Percentiles rank a stretch among this genome's conserved stretches.
Conservation (phyloP, 306 rosid species). For the Dryas octopetala region DNA sequence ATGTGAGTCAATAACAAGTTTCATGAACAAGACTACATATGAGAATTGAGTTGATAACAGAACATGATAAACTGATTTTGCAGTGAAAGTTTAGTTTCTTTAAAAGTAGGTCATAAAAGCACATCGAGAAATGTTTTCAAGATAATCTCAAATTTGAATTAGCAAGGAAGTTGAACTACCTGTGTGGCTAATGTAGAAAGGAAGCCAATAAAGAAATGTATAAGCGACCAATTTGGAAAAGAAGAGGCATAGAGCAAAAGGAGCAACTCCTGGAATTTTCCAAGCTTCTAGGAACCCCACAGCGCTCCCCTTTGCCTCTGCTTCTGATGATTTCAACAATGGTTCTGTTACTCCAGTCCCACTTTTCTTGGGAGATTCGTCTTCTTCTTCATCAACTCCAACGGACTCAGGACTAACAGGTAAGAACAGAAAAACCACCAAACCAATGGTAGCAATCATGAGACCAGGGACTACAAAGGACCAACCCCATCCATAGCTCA, state of each 20-base stretch:
- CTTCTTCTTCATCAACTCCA: slow-evolving; percentile 57
- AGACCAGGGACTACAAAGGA: slow-evolving; percentile 84
- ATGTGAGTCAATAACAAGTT: not conserved
- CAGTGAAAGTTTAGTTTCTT: not conserved
- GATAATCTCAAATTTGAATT: not conserved
- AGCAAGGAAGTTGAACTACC: slow-evolving; percentile 42
- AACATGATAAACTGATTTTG: not conserved
- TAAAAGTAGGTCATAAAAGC: too few species aligned
- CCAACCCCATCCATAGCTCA: slow-evolving; percentile 98
- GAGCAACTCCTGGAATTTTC: slow-evolving; percentile 98
- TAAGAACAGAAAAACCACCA: slow-evolving; percentile 63
- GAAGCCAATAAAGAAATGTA: slow-evolving; percentile 98
- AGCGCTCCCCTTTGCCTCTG: slow-evolving; percentile 42
- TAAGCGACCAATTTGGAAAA: slow-evolving; percentile 98
- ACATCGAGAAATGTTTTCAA: not conserved
- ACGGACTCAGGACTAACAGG: slow-evolving; percentile 72
- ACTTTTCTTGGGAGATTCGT: slow-evolving; percentile 47
- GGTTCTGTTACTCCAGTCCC: slow-evolving; percentile 56
- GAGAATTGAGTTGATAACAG: too few species aligned
- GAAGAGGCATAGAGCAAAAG: slow-evolving; percentile 92
- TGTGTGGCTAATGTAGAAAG: slow-evolving; percentile 89
- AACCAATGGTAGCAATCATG: slow-evolving; percentile 56
- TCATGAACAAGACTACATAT: not conserved
- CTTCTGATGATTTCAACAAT: slow-evolving; percentile 43
- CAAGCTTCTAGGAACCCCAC: slow-evolving; percentile 96